These are phyloP conservation scores for Isoetes taiwanensis DNA, from an alignment of 75 land plant genomes.

Conservation along the genomic window DNA sequence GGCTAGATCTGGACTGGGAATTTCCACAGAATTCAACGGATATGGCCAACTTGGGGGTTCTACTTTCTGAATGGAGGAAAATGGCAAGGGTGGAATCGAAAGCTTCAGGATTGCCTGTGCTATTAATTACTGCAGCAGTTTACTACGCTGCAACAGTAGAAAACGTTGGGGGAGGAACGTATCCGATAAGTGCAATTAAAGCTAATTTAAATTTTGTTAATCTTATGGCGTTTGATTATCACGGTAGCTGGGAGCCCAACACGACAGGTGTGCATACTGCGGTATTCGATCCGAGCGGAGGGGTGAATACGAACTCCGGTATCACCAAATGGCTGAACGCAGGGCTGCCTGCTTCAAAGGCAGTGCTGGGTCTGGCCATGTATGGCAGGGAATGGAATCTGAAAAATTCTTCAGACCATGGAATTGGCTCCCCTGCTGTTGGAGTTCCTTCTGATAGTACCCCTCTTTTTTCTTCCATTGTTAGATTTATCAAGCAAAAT, in stretches of 20 bases:
- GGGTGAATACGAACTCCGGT: slow-evolving; percentile 38
- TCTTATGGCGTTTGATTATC: slow-evolving; percentile 48
- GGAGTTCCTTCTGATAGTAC: too few relatives aligned
- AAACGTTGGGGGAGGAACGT: slow-evolving; percentile 9
- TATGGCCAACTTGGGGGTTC: slow-evolving; percentile 31
- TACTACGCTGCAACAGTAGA: slow-evolving; percentile 27
- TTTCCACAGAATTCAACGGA: slow-evolving; percentile 31
- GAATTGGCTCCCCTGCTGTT: slow-evolving; percentile 47
- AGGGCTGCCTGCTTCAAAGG: slow-evolving; percentile 30
- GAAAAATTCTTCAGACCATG: slow-evolving; percentile 12
- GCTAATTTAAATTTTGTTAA: slow-evolving; percentile 33
- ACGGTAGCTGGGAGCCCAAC: slow-evolving; percentile 40
- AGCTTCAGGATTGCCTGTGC: too few relatives aligned
- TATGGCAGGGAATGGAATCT: slow-evolving; percentile 58
- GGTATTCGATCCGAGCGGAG: slow-evolving; percentile 36
- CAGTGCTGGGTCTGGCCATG: slow-evolving; percentile 49
- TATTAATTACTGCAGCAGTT: slow-evolving; percentile 56
- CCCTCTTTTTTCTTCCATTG: too few relatives aligned
- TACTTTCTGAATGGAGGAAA: slow-evolving; percentile 40
- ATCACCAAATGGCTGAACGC: slow-evolving; percentile 39
- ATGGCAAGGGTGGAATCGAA: slow-evolving; percentile 18
- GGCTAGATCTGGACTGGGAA: slow-evolving; percentile 77
- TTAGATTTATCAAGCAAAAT: slow-evolving; percentile 11
- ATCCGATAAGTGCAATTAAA: slow-evolving; percentile 34
- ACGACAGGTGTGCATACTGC: slow-evolving; percentile 44